Conservation (phyloP, 179 eudicot species). For the Nepenthes alata region DNA sequence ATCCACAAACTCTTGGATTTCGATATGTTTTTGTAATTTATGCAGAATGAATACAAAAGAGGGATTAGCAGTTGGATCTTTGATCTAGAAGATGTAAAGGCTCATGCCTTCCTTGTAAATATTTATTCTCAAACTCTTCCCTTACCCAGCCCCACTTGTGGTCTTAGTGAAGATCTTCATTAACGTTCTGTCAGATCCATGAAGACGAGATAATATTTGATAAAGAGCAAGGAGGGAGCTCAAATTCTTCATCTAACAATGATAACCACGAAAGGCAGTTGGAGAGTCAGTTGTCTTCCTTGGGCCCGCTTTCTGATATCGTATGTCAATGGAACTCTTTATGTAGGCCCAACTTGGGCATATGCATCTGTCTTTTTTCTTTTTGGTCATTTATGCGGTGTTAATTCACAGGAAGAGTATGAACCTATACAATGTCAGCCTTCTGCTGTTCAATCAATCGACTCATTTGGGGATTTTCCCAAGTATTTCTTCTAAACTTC, state of each 20-base stretch:
- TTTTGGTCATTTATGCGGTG: background rate
- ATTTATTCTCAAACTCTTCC: background rate
- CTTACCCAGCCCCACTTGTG: background rate
- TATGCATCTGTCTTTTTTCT: background rate
- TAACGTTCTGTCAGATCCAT: conserved; percentile 35
- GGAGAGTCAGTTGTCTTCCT: conserved; percentile 34
- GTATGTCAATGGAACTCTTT: conserved; percentile 17
- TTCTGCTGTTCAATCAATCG: conserved; percentile 13
- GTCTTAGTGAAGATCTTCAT: background rate
- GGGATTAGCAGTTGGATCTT: conserved; percentile 97
- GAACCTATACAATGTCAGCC: conserved; percentile 13
- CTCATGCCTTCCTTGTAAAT: conserved; percentile 84
- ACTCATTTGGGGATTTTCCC: conserved; percentile 8
- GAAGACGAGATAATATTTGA: conserved; percentile 62
- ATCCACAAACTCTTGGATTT: background rate
- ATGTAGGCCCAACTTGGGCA: conserved; percentile 1
- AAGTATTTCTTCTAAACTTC: conserved; percentile 26
- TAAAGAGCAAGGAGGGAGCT: conserved; percentile 42
- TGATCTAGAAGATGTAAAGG: conserved; percentile 83
- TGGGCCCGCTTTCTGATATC: conserved; percentile 33
- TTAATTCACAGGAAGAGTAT: conserved; percentile 32
- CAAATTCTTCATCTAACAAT: conserved; percentile 9
- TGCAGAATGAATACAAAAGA: conserved; percentile 84
- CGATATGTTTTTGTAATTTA: conserved; percentile 6
- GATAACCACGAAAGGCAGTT: conserved; percentile 22